Evolutionary conservation across 768 basidiomycete species (phyloP).

Genomic region (Agrocybe pediades): DNA sequence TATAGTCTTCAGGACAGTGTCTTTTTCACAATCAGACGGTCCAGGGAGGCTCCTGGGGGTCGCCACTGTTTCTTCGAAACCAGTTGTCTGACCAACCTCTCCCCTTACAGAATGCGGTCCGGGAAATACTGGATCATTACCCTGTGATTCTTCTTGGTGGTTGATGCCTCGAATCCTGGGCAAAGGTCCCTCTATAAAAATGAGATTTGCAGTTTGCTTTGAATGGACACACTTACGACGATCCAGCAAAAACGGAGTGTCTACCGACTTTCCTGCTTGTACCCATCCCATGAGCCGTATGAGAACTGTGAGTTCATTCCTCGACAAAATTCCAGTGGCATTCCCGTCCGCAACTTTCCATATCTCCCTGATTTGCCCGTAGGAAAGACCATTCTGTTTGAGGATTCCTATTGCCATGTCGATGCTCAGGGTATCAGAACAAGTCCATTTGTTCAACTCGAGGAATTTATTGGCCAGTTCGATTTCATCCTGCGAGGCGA

Average conservation of each 20-base stretch:
- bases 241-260: background rate
- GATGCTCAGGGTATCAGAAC: slow-evolving; percentile 3
- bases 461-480: slow-evolving; percentile 1
- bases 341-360: slow-evolving; percentile 12
- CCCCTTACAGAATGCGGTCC: background rate
- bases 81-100: background rate
- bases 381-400: slow-evolving; percentile 7
- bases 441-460: slow-evolving; percentile 7
- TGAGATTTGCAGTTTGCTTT: background rate
- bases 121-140: background rate
- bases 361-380: slow-evolving; percentile 11
- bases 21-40: background rate
- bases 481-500: slow-evolving; percentile 5
- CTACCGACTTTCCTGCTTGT: slow-evolving; percentile 5
- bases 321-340: slow-evolving; percentile 5
- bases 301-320: slow-evolving; percentile 9
- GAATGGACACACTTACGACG: background rate
- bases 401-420: slow-evolving; percentile 13
- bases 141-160: background rate
- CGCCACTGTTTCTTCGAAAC: too few relatives aligned
- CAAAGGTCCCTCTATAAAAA: background rate
- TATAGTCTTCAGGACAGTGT: background rate
- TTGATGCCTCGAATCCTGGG: background rate
- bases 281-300: slow-evolving; percentile 14
- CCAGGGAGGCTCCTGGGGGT: background rate